Percentiles rank a stretch among this genome's conserved stretches.
Evolutionary conservation across 257 asterid species (phyloP).

Genomic region (Rubia yunnanensis): DNA sequence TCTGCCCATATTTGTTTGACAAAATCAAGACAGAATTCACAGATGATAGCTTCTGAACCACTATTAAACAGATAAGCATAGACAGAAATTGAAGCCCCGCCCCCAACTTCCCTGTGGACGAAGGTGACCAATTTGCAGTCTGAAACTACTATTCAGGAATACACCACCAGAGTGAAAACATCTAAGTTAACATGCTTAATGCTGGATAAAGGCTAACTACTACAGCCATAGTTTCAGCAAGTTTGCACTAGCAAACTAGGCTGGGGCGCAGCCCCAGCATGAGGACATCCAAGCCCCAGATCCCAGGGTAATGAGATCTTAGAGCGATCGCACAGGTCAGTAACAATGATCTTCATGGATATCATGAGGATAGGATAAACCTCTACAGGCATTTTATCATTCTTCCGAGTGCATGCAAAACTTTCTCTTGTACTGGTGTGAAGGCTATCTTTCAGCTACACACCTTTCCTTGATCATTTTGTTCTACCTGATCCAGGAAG

Average conservation of each 20-base stretch:
- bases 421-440: neutral
- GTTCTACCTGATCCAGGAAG: slow-evolving; percentile 27
- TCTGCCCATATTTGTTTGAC: too few relatives aligned
- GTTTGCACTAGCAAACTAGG: neutral
- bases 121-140: too few relatives aligned
- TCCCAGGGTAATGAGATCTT: too few relatives aligned
- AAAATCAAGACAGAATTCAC: neutral
- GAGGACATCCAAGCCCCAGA: neutral
- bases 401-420: neutral
- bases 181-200: neutral
- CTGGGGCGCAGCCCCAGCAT: neutral
- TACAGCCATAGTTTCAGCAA: neutral
- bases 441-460: slow-evolving; percentile 4
- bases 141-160: neutral
- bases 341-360: neutral
- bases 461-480: slow-evolving; percentile 25
- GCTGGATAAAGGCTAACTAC: neutral
- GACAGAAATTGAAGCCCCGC: too few relatives aligned
- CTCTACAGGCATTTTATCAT: neutral
- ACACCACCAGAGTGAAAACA: too few relatives aligned
- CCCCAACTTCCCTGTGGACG: too few relatives aligned
- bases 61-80: too few relatives aligned
- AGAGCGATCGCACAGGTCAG: neutral
- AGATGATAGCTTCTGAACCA: too few relatives aligned
- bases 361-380: neutral